Base-by-base conservation (phyloP, 176 grass and related monocot species). In the Dendrocalamus sinicus region DNA sequence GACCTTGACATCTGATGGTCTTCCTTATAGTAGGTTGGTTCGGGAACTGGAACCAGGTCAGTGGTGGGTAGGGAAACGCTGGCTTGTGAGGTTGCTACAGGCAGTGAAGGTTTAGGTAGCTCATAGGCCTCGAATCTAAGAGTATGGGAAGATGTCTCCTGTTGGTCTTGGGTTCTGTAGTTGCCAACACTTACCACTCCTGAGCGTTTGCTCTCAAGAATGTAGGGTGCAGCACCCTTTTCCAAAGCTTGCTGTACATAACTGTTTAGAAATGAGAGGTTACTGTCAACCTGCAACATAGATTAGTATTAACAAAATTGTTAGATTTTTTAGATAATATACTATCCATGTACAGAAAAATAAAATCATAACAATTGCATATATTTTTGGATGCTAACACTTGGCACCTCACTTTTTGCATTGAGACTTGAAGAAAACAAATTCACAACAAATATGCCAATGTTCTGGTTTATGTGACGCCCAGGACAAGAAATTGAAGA, bases 41-140 rank as follows among this genome's bases (percentile, higher is more conserved):
- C 92, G 23, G 86, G 43, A 90, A 96, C 85, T 76, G 89, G 94
- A 85, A 99, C 93, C 55, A 96, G 82, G 53, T 96, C 94, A 41
- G 79, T 91, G 67, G 62, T 82, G 53, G 88, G 85, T 55, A 80
- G 48, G n/a, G 81, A 81, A 68, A 85, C 35, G 8, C 71, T 85
- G 37, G 39, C 15, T 83, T 92, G 94, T 79, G 92, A 52, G 30
- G 86, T 79, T 67, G 55, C 78, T 77, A 82, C 22, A 78, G 81
- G 75, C 81, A 81, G 28, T 11, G 88, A 88, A 30, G 90, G 72
- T 82, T 99, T 99, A 58, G 96, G 97, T 85, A 96, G 85, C 89
- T 99, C 97, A 74, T 99, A 99, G 78, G 97, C 97, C 79, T 96
- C 92, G 44, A 99, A 99, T 80, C 90, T 93, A 77, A 99, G 97